Base-by-base conservation (phyloP, 2,329 filamentous ascomycete genomes). In the Aspergillus sp. region DNA sequence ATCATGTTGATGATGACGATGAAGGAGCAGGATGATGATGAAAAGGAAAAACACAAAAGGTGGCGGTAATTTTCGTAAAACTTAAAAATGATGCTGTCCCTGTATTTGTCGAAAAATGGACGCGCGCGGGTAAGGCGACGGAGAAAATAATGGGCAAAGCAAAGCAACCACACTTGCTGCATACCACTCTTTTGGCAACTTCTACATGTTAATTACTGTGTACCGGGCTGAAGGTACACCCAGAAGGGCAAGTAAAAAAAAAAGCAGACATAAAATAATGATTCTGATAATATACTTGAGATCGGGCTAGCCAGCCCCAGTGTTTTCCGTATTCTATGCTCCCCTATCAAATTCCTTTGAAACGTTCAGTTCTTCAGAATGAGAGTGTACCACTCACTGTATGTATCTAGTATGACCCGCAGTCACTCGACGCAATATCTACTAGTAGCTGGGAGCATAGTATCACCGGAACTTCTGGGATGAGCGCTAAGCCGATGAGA, bases 341-440 rank as follows among this genome's bases (percentile, higher is more conserved):
- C n/a, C 7, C 25, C 47, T 36, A 36, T 36, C 32, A 36, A 17
- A 32, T 15, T 10, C 47, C 25, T 27, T 27, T 27, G 30, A 50
- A 50, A 50, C 47, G 27, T 50, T 50, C 47, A 50, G 17, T 50
- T 27, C 47, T 50, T 50, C 47, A 32, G 47, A 50, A 50, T 50
- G 15, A 50, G 30, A 49, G 25, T 30, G 23, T 49, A 48, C 47
- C 47, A 17, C 25, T n/a, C 47, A 17, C 25, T n/a, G 41, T 44
- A 13, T 30, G n/a, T 11, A 30, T 19, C 47, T 30, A 50, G 32
- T 36, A 36, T 50, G 47, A 50, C 47, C 47, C 47, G 25, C 47
- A 50, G 47, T 50, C 11, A 13, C 11, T 50, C 47, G 27, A 50
- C 47, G 15, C 47, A 50, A 25, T 8, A 49, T 32, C 30, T 36